A percentile compares a stretch with the other conserved stretches of the same genome.
Conservation (phyloP, 1,284 basidiomycete species). For the Phellopilus nigrolimitatus region DNA sequence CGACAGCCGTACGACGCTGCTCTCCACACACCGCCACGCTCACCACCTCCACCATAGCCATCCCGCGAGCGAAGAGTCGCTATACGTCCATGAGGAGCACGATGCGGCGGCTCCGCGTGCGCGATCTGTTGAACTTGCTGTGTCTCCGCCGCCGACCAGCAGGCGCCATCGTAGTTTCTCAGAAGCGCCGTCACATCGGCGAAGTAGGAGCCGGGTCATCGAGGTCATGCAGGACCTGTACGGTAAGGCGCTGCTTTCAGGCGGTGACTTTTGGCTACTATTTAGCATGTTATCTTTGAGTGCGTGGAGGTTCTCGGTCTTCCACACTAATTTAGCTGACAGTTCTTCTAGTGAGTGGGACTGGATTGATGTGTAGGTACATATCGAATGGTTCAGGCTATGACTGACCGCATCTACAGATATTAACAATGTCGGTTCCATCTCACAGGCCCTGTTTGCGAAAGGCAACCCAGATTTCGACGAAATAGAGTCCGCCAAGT, state of each 20-base stretch:
- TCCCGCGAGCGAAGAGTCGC: neutral
- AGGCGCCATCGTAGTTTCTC: conserved; percentile 14
- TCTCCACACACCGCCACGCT: conserved; percentile 8
- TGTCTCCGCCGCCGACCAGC: conserved; percentile 1
- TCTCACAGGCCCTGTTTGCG: conserved; percentile 80
- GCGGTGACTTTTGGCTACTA: conserved; percentile 72
- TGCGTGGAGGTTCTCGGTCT: conserved; percentile 34
- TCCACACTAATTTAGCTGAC: neutral
- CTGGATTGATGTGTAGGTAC: conserved; percentile 79
- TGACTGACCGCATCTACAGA: conserved; percentile 37
- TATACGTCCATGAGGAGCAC: conserved; percentile 19
- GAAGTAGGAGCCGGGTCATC: conserved; percentile 16
- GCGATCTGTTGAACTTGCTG: conserved; percentile 20
- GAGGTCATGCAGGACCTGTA: conserved; percentile 37
- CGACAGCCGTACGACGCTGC: conserved; percentile 19
- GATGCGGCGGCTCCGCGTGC: neutral
- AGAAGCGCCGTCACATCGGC: conserved; percentile 4
- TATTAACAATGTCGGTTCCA: conserved; percentile 95
- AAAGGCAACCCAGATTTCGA: conserved; percentile 62
- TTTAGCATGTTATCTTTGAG: conserved; percentile 66
- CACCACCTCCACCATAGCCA: conserved; percentile 4
- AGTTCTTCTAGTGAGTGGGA: conserved; percentile 65
- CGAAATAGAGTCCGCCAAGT: conserved; percentile 58
- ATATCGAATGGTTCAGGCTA: neutral
- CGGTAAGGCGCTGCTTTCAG: conserved; percentile 42